Base-by-base conservation (phyloP, 2,329 filamentous ascomycete genomes). In the Didymella glomerata region DNA sequence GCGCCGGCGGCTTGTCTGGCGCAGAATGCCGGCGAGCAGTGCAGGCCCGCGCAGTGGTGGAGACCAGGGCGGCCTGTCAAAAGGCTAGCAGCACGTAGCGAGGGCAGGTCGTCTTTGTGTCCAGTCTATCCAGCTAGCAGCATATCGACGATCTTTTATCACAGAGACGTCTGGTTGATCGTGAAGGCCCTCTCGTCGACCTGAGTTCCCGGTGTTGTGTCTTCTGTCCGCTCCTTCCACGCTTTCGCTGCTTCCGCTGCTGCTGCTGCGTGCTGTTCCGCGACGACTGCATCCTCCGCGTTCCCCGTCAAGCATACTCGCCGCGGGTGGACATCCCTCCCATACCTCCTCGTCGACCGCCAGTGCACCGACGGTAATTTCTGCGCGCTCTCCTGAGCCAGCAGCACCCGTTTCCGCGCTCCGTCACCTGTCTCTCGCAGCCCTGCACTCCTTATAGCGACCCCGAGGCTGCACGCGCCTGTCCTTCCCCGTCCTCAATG, bases 401-500 rank as follows among this genome's bases (percentile, higher is more conserved):
- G n/a, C 36, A 40, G n/a, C 36, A 38, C 8, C 36, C 2, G n/a
- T 11, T 4, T 50, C 55, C 40, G 52, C 53, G 34, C 48, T 45
- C 25, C 40, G 22, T 48, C 49, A 30, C 44, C 55, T n/a, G n/a
- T n/a, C 34, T 40, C 40, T 20, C 28, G 53, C 48, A 48, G 47
- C 40, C 53, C 27, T 13, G 27, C 60, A 25, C 38, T 41, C 46
- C 30, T 48, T 52, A 10, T n/a, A 34, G 53, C 47, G 38, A 54
- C 40, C 59, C 36, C 61, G 45, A 61, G 61, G 57, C 64, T 63
- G 64, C 57, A 59, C 56, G 60, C 61, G 62, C 53, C 64, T 50
- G 47, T 60, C 49, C 50, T 28, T 53, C 45, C 54, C 41, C 54
- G 55, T 67, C 65, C 70, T 70, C 68, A 69, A 76, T 76, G 75